Evolutionary conservation across 495 filamentous ascomycete species (phyloP), one percentile per base, ranked within the genome.

Genomic region (Tuber microsphaerosporum): DNA sequence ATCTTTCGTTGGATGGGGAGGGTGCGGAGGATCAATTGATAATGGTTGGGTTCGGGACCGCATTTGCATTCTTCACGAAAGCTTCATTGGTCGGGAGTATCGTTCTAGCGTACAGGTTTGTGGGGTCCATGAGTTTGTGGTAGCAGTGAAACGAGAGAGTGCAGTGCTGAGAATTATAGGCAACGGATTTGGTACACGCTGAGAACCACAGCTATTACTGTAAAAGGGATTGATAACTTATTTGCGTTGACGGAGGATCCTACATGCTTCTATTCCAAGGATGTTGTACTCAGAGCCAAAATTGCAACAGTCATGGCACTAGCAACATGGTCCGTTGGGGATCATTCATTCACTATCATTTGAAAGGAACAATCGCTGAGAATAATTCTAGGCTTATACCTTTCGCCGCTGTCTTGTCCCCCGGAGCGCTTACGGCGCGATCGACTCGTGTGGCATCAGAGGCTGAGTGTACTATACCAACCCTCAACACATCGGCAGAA

Each of bases 61-160:
- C 84, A 0, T 72, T 86, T 45, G 85, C 84, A 14, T 86, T 84
- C 70, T 85, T 84, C 39, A 83, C 83, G 1, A 86, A 85, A 75
- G 79, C 82, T n/a, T 79, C 75, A n/a, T 72, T 86, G 75, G 84
- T 86, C 19, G 85, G 85, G 8, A 75, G 79, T 12, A 77, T 84
- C 16, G 74, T 85, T 31, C 48, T 86, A 42, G 79, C 84, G 4
- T 83, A 83, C 26, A 81, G 81, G 81, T 79, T 45, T 70, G 74
- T 75, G n/a, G 51, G 4, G 65, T 46, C 44, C 6, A 8, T 31
- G n/a, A 22, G 31, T 69, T 43, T 26, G 16, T 16, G n/a, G 26
- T 31, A 12, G 26, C 12, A 26, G 22, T 7, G n/a, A 16, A 4
- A 61, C n/a, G n/a, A 31, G 34, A 45, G 45, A 26, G 43, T 71